These are phyloP conservation scores for Leccinum broughii DNA, from an alignment of 768 basidiomycete genomes.

Conservation along the genomic window DNA sequence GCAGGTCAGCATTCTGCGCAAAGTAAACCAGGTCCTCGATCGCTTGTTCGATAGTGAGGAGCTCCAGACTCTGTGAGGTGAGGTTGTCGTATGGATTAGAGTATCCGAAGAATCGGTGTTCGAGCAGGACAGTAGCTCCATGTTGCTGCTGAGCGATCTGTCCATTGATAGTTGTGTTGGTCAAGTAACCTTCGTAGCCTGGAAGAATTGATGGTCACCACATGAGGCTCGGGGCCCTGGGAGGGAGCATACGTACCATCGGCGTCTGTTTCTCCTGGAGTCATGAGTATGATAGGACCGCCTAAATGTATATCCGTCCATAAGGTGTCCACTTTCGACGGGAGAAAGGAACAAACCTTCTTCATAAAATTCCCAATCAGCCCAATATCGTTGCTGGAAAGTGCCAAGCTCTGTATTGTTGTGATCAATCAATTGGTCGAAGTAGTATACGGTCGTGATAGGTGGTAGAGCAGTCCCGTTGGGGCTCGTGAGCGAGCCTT, in stretches of 20 bases:
- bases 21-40: constrained; percentile 75
- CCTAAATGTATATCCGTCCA: constrained; percentile 9
- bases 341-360: constrained; percentile 30
- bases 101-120: constrained; percentile 74
- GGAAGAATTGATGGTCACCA: neutral
- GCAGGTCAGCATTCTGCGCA: constrained; percentile 61
- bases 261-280: constrained; percentile 66
- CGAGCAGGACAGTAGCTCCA: constrained; percentile 62
- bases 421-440: constrained; percentile 44
- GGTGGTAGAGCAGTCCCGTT: constrained; percentile 31
- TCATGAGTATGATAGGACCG: constrained; percentile 36
- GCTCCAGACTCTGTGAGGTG: constrained; percentile 51
- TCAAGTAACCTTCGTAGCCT: constrained; percentile 51
- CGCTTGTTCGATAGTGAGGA: constrained; percentile 72
- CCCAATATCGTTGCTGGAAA: constrained; percentile 76
- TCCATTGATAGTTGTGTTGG: constrained; percentile 63
- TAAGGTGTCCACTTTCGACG: neutral
- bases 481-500: constrained; percentile 13
- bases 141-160: constrained; percentile 64
- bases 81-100: constrained; percentile 71
- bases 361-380: constrained; percentile 66
- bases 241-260: constrained; percentile 27
- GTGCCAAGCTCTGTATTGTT: constrained; percentile 61
- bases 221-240: neutral
- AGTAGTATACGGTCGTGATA: constrained; percentile 32